Percentiles rank a stretch among this genome's conserved stretches.
These are phyloP conservation scores for Calonectria hongkongensis DNA, from an alignment of 2,329 filamentous ascomycete species.

Conservation along the genomic window DNA sequence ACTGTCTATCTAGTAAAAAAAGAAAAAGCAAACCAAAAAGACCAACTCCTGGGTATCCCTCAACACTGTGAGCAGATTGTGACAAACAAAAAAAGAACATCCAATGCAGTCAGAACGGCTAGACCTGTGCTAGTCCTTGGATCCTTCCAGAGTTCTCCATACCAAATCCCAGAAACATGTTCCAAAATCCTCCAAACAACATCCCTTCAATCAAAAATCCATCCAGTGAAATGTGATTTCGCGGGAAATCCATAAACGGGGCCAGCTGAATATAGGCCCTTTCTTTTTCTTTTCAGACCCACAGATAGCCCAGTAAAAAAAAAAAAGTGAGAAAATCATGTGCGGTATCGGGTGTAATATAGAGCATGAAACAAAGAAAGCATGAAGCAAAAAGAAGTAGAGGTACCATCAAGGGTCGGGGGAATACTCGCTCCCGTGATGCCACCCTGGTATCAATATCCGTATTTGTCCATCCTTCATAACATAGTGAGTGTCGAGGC, in stretches of 20 bases:
- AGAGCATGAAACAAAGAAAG: constrained; percentile 43
- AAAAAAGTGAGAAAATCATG: constrained; percentile 33
- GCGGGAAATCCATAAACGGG: constrained; percentile 30
- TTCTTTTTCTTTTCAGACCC: constrained; percentile 43
- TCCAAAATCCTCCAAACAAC: constrained; percentile 29
- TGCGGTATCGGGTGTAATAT: constrained; percentile 33
- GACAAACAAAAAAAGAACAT: constrained; percentile 39
- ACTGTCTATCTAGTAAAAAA: constrained; percentile 52
- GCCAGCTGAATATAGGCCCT: constrained; percentile 33
- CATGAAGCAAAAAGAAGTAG: constrained; percentile 48
- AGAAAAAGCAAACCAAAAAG: constrained; percentile 31
- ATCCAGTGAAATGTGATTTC: constrained; percentile 33
- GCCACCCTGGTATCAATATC: constrained; percentile 53
- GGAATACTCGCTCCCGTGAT: constrained; percentile 38
- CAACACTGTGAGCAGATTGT: constrained; percentile 53
- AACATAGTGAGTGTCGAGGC: constrained; percentile 54
- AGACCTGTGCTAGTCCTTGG: constrained; percentile 31
- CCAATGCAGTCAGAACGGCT: constrained; percentile 38
- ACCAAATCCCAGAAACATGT: constrained; percentile 6
- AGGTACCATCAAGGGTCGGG: constrained; percentile 40
- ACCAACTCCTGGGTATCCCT: constrained; percentile 55
- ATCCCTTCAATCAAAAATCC: constrained; percentile 15
- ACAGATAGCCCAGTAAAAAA: constrained; percentile 32
- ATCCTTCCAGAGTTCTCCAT: constrained; percentile 27
- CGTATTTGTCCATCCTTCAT: constrained; percentile 52